Evolutionary conservation across 108 stramenopile species (phyloP).

Genomic region (Pseudonitzschia pungens): DNA sequence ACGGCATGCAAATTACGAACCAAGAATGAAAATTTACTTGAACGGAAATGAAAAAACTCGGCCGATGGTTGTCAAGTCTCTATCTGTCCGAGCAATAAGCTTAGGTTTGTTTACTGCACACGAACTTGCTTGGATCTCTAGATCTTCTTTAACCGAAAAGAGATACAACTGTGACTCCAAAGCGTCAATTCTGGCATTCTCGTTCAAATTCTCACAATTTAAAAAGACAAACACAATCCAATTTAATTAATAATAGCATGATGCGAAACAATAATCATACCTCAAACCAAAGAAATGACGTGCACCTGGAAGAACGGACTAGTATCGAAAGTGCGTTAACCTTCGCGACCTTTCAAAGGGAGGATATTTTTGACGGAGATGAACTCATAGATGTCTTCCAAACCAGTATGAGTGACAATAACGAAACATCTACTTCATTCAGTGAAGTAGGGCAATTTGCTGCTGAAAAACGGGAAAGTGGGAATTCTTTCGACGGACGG

Average conservation of each 20-base stretch:
- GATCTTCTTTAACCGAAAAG: too few relatives aligned
- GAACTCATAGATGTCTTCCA: conserved; percentile 8
- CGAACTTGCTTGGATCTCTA: too few relatives aligned
- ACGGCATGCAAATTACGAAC: too few relatives aligned
- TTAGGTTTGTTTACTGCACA: too few relatives aligned
- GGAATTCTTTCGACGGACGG: background rate
- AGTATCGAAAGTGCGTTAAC: conserved; percentile 4
- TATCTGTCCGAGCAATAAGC: too few relatives aligned
- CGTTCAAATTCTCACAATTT: too few relatives aligned
- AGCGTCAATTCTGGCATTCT: too few relatives aligned
- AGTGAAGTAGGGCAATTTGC: background rate
- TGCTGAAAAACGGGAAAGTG: background rate
- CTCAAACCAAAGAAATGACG: background rate
- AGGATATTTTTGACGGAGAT: conserved; percentile 5
- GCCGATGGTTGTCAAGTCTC: too few relatives aligned
- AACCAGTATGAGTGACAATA: background rate
- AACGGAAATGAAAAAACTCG: too few relatives aligned
- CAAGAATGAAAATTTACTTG: too few relatives aligned
- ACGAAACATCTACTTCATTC: background rate
- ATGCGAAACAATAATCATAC: background rate
- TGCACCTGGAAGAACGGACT: conserved; percentile 19
- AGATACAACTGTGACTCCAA: too few relatives aligned
- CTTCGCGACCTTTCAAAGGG: background rate
- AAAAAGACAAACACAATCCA: background rate
- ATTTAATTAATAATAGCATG: background rate